Evolutionary conservation across 2,329 filamentous ascomycete genomes (phyloP), one percentile per base, ranked within the genome.

Genomic region (Thielaviopsis cerberus): DNA sequence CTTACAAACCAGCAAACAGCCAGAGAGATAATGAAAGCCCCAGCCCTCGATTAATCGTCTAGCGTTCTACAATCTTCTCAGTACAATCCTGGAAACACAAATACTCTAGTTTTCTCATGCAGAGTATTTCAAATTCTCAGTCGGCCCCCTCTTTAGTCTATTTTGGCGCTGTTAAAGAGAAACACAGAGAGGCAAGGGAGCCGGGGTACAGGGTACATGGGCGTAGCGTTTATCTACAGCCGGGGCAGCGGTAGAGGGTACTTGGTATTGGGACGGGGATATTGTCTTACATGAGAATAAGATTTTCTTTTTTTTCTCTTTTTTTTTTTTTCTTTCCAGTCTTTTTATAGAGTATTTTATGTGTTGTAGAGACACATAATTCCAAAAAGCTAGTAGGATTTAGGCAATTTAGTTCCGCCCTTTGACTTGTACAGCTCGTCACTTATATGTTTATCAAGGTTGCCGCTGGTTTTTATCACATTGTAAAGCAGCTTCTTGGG

Each of bases 71-170:
- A 17, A 10, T 48, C 17, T 48, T 48, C 17, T 22, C 5, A 22
- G 41, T 48, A 10, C 41, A 48, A 51, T 23, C 17, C 41, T 37
- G n/a, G 41, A 48, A 57, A 56, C 55, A 59, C 53, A 61, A 25
- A 41, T 37, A 45, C 54, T 53, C 50, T 56, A 56, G 22, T 23
- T 20, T 23, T 11, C 25, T 24, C 27, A 37, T 51, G 54, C 54
- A 56, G 48, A 56, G 37, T 56, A 56, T 56, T 56, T 56, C 37
- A 56, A 56, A 56, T 56, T 48, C 7, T 60, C 1, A n/a, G n/a
- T 41, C 34, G 5, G n/a, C 34, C 34, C 34, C 34, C 34, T 41
- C 8, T 41, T 41, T 41, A 41, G 34, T 30, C 27, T 41, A 17
- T 41, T 41, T 41, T 13, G 34, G 34, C 34, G 34, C 34, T 41